Evolutionary conservation across 768 basidiomycete genomes (phyloP).

Genomic region (Tulasnella sp.): DNA sequence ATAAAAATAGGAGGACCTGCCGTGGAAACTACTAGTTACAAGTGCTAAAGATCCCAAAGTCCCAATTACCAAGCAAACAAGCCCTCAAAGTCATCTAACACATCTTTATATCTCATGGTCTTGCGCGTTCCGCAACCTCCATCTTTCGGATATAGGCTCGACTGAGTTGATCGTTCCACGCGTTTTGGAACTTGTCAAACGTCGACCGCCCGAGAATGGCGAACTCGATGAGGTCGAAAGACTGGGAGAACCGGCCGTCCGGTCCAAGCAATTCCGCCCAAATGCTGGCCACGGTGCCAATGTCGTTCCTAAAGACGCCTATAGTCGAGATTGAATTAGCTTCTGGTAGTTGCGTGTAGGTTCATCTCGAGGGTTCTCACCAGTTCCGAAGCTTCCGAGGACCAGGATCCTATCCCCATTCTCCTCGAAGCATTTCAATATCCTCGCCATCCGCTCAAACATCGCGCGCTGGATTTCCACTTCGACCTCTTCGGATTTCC

Average conservation of each 20-base stretch:
- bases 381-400: conserved; percentile 63
- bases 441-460: conserved; percentile 59
- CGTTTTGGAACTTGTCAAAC: conserved; percentile 31
- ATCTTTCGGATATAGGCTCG: background rate
- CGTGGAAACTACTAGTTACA: background rate
- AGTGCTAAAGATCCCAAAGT: background rate
- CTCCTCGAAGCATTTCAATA: conserved; percentile 53
- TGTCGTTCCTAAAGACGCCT: conserved; percentile 60
- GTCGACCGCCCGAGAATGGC: conserved; percentile 48
- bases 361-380: background rate
- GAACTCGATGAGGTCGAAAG: conserved; percentile 55
- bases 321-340: background rate
- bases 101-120: background rate
- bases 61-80: background rate
- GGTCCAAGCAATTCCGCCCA: conserved; percentile 51
- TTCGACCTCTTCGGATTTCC: conserved; percentile 19
- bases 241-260: conserved; percentile 38
- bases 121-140: background rate
- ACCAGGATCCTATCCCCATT: conserved; percentile 49
- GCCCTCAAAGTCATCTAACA: no score
- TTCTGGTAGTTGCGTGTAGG: background rate
- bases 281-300: conserved; percentile 43
- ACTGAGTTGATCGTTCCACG: conserved; percentile 22
- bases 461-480: conserved; percentile 41
- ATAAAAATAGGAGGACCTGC: background rate